Conservation (phyloP, 306 rosid genomes). For the Adenanthera pavonina region DNA sequence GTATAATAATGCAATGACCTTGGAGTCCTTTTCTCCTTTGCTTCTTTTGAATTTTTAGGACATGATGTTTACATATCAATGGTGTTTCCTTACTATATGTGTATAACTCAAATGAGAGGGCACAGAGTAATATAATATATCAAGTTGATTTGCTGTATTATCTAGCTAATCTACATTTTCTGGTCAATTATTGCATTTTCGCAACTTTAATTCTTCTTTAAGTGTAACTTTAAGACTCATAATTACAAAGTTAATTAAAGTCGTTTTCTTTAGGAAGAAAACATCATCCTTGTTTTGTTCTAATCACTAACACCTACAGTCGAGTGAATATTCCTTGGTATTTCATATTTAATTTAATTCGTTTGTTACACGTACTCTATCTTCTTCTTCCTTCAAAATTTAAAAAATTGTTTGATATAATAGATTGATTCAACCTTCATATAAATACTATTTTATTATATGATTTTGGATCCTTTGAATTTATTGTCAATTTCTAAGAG, state of each 20-base stretch:
- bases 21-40: background rate
- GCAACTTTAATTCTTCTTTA: background rate
- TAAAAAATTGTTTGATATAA: too few relatives aligned
- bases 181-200: background rate
- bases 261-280: background rate
- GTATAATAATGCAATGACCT: background rate
- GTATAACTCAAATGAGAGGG: background rate
- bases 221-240: background rate
- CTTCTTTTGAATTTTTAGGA: slow-evolving; percentile 5
- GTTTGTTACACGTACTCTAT: too few relatives aligned
- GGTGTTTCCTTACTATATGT: background rate
- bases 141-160: background rate
- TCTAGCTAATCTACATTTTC: background rate
- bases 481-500: background rate
- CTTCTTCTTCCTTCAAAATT: background rate
- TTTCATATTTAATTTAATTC: background rate
- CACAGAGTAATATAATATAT: background rate
- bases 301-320: background rate
- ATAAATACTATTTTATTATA: too few relatives aligned
- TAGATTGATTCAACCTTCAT: too few relatives aligned
- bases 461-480: background rate
- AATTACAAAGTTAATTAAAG: background rate
- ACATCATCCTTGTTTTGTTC: background rate
- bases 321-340: background rate
- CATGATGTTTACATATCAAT: slow-evolving; percentile 1